Percentiles rank a stretch among this genome's conserved stretches.
phyloP scores from a whole-genome alignment of 2,329 filamentous ascomycete genomes.

The Dothidotthia symphoricarpi region DNA sequence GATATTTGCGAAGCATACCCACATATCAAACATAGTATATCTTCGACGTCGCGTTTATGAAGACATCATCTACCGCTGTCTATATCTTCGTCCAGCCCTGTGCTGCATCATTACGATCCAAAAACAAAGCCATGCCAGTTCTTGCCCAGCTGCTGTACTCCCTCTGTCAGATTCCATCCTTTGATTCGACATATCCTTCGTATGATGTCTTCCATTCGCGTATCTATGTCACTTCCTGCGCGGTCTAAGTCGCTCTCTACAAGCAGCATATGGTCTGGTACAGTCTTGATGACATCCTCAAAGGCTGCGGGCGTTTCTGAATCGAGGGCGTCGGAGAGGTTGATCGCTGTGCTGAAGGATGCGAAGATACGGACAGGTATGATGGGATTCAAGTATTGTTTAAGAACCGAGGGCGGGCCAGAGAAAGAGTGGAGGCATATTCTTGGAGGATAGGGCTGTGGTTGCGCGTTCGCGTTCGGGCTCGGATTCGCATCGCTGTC shows the following conservation, averaged over 20 bases:
- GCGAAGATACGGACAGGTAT: slow-evolving; percentile 80
- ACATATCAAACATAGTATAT: too few relatives aligned
- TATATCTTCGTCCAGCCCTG: too few relatives aligned
- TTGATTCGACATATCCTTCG: slow-evolving; percentile 75
- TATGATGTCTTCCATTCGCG: slow-evolving; percentile 69
- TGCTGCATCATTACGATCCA: slow-evolving; percentile 44
- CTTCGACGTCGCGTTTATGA: too few relatives aligned
- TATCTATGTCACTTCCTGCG: slow-evolving; percentile 80
- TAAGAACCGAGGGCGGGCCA: slow-evolving; percentile 70
- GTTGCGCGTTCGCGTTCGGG: slow-evolving; percentile 6
- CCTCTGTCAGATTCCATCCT: slow-evolving; percentile 72
- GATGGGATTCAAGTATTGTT: slow-evolving; percentile 70
- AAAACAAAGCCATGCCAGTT: slow-evolving; percentile 81
- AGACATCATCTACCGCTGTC: too few relatives aligned
- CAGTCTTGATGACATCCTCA: slow-evolving; percentile 64
- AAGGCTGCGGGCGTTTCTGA: slow-evolving; percentile 53
- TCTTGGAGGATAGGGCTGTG: slow-evolving; percentile 74
- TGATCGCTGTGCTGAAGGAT: slow-evolving; percentile 83
- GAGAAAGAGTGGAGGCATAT: slow-evolving; percentile 95
- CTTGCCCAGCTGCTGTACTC: slow-evolving; percentile 62
- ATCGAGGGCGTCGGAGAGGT: slow-evolving; percentile 57
- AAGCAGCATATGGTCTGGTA: slow-evolving; percentile 76
- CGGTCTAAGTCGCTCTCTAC: slow-evolving; percentile 88
- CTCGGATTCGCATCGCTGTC: background rate
- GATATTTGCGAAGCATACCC: too few relatives aligned